Evolutionary conservation across 176 grass and related monocot genomes (phyloP).

Genomic region (Aegilops longissima): DNA sequence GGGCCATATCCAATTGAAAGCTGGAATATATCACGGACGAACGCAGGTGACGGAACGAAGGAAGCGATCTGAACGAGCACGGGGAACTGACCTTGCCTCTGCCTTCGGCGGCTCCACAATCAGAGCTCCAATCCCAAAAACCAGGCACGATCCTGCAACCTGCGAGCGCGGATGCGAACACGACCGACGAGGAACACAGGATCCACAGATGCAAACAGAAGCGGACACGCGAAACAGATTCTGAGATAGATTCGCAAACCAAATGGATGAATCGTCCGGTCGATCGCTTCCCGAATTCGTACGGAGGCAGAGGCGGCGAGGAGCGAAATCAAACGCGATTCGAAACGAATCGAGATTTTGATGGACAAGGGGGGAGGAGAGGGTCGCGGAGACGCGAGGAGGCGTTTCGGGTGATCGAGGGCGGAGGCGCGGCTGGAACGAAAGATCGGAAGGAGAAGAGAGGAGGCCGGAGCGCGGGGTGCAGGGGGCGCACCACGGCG

Average conservation of each 20-base stretch:
- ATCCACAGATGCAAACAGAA: neutral
- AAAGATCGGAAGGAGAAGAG: no score
- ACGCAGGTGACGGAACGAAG: constrained; percentile 28
- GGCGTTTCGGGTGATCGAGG: neutral
- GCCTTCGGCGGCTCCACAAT: no score
- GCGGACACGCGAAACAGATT: no score
- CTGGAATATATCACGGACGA: neutral
- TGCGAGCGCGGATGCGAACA: no score
- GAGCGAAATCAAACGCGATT: neutral
- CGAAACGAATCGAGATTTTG: neutral
- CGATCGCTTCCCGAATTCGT: neutral
- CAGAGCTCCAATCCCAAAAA: neutral
- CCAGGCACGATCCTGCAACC: constrained; percentile 11
- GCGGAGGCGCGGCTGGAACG: neutral
- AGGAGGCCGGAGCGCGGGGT: neutral
- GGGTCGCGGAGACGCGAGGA: neutral
- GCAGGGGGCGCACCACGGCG: neutral
- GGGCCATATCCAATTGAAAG: no score
- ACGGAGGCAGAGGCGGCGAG: neutral
- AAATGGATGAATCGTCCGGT: neutral
- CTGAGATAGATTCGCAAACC: neutral
- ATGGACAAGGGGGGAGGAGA: neutral
- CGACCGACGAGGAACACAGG: no score
- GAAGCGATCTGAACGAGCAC: neutral
- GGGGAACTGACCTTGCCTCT: constrained; percentile 39